Conservation (phyloP, 371 early-diverging fungal species). For the Basidiobolus meristosporus region DNA sequence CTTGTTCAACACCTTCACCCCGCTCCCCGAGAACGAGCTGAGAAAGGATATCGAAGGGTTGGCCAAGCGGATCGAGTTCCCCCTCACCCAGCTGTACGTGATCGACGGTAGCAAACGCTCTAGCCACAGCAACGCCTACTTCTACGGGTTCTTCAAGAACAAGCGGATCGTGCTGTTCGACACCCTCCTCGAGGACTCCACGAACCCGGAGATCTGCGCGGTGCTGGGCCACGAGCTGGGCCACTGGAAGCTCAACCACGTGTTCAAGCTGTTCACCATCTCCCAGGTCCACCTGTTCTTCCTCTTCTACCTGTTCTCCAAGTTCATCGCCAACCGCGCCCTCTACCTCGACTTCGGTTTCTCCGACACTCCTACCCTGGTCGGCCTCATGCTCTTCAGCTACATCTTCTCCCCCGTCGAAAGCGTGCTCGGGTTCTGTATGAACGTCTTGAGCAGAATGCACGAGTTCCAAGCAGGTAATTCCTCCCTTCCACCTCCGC, state of each 20-base stretch:
- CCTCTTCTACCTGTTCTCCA: constrained; percentile 72
- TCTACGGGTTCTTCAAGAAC: constrained; percentile 89
- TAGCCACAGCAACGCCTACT: constrained; percentile 94
- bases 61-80: constrained; percentile 74
- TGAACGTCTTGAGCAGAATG: constrained; percentile 66
- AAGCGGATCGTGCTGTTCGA: constrained; percentile 96
- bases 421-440: constrained; percentile 45
- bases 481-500: background rate
- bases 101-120: constrained; percentile 93
- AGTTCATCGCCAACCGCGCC: constrained; percentile 37
- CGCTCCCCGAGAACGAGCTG: constrained; percentile 73
- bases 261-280: constrained; percentile 46
- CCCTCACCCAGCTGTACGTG: constrained; percentile 84
- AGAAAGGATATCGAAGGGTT: constrained; percentile 68
- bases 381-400: constrained; percentile 79
- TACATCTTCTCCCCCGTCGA: constrained; percentile 64
- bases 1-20: constrained; percentile 91
- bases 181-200: constrained; percentile 76
- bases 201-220: constrained; percentile 80
- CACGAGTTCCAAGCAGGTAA: constrained; percentile 83
- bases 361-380: constrained; percentile 42
- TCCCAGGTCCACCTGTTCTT: constrained; percentile 57
- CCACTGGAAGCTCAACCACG: constrained; percentile 88
- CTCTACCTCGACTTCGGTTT: constrained; percentile 82
- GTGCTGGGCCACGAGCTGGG: constrained; percentile 93